These are phyloP conservation scores for Hydrangea macrophylla DNA, from an alignment of 148 eudicot genomes.

Conservation along the genomic window DNA sequence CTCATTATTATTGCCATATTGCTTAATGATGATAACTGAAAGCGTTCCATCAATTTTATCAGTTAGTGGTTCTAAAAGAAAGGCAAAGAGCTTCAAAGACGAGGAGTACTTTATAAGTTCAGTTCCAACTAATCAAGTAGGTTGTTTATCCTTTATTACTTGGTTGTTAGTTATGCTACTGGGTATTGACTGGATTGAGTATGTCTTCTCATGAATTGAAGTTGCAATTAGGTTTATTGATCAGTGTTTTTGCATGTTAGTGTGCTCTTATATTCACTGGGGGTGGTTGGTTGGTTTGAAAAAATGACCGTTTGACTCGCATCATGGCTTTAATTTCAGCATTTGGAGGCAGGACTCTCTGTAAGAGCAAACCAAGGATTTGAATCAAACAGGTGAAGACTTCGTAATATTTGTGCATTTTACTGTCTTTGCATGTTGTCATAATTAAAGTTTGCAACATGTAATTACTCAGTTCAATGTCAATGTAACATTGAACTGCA, in stretches of 20 bases:
- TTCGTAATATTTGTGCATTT: background rate
- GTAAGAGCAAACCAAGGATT: constrained; percentile 63
- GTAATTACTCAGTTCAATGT: background rate
- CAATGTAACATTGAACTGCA: background rate
- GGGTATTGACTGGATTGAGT: background rate
- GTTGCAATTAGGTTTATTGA: constrained; percentile 2
- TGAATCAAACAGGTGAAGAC: constrained; percentile 66
- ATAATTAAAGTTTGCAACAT: background rate
- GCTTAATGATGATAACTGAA: background rate
- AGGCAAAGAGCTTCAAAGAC: constrained; percentile 72
- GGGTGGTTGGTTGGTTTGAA: background rate
- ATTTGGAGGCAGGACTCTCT: constrained; percentile 83
- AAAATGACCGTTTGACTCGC: background rate
- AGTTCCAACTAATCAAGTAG: constrained; percentile 82
- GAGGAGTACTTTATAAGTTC: constrained; percentile 86
- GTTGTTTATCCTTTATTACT: constrained; percentile 9
- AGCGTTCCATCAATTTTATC: constrained; percentile 10
- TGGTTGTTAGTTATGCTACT: background rate
- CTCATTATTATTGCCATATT: background rate
- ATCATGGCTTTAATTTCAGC: constrained; percentile 43
- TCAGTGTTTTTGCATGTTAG: background rate
- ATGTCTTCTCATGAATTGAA: background rate
- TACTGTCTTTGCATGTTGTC: background rate
- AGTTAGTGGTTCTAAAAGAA: constrained; percentile 79
- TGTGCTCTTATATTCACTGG: background rate